phyloP scores from a whole-genome alignment of 345 rosid species.

The Citrus reticulata region DNA sequence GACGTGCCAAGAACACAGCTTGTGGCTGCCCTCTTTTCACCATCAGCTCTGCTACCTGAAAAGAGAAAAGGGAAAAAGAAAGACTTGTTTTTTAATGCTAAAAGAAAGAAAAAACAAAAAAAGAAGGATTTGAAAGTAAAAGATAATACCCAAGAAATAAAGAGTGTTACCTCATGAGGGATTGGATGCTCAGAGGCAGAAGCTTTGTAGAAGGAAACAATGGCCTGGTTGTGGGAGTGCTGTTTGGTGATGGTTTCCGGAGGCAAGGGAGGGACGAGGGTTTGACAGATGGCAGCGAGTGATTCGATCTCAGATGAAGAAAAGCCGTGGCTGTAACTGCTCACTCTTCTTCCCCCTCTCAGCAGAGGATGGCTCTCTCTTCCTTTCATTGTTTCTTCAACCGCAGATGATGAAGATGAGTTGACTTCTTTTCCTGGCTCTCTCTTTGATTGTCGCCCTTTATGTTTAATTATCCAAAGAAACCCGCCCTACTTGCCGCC shows the following conservation, averaged over 20 bases:
- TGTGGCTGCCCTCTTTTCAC: constrained; percentile 34
- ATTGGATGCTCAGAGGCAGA: constrained; percentile 59
- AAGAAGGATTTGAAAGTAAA: background rate
- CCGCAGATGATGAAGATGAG: no score
- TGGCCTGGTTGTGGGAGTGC: constrained; percentile 27
- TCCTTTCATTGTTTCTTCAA: background rate
- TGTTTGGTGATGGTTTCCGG: constrained; percentile 11
- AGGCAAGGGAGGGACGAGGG: constrained; percentile 60
- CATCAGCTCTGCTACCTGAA: constrained; percentile 71
- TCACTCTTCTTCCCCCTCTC: constrained; percentile 34
- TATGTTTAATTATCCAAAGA: no score
- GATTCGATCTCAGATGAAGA: constrained; percentile 57
- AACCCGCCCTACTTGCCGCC: no score
- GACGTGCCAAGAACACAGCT: constrained; percentile 35
- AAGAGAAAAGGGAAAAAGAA: background rate
- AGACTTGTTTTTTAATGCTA: background rate
- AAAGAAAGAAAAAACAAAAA: background rate
- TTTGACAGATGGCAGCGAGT: constrained; percentile 53
- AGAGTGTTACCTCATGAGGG: constrained; percentile 53
- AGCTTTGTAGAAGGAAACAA: constrained; percentile 35
- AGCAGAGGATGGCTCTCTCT: constrained; percentile 49
- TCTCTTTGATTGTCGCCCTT: no score
- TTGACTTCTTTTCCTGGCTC: no score
- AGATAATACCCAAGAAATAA: background rate
- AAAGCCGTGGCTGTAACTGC: constrained; percentile 56